Percentiles rank a stretch among this genome's conserved stretches.
These are phyloP conservation scores for Fusarium sp. DNA, from an alignment of 2,329 filamentous ascomycete genomes.

Conservation along the genomic window DNA sequence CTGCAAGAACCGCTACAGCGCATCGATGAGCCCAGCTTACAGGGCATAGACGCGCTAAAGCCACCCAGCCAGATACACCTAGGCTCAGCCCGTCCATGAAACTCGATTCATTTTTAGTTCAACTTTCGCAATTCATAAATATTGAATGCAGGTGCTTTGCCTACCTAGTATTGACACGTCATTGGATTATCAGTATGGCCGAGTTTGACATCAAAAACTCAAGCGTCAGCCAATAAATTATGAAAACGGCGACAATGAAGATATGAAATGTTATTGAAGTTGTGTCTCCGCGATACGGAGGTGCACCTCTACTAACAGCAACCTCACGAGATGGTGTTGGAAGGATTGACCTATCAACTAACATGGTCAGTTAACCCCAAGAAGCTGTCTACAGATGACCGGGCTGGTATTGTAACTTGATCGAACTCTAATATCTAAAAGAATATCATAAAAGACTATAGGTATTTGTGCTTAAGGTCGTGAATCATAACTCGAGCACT, in stretches of 20 bases:
- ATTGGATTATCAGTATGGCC: not conserved
- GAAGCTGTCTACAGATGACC: not conserved
- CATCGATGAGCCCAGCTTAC: slow-evolving; percentile 13
- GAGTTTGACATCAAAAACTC: not conserved
- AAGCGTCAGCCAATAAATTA: not conserved
- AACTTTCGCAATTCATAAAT: not conserved
- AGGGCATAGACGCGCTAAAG: slow-evolving; percentile 23
- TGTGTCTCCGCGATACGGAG: not conserved
- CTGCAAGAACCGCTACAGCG: slow-evolving; percentile 26
- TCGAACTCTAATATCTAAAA: not conserved
- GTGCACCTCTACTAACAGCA: not conserved
- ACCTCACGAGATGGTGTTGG: not conserved
- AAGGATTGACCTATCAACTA: not conserved
- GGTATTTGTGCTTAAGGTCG: slow-evolving; percentile 2
- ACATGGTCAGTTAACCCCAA: not conserved
- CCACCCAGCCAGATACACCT: not conserved
- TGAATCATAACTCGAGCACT: slow-evolving; percentile 17
- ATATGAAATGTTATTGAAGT: not conserved
- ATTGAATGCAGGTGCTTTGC: not conserved
- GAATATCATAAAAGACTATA: not conserved
- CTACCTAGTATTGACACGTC: not conserved
- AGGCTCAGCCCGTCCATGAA: not conserved
- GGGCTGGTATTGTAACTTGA: not conserved
- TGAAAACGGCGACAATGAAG: not conserved
- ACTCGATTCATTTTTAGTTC: not conserved